phyloP scores from a whole-genome alignment of 2,329 filamentous ascomycete species.

The Aspergillus nomiae region DNA sequence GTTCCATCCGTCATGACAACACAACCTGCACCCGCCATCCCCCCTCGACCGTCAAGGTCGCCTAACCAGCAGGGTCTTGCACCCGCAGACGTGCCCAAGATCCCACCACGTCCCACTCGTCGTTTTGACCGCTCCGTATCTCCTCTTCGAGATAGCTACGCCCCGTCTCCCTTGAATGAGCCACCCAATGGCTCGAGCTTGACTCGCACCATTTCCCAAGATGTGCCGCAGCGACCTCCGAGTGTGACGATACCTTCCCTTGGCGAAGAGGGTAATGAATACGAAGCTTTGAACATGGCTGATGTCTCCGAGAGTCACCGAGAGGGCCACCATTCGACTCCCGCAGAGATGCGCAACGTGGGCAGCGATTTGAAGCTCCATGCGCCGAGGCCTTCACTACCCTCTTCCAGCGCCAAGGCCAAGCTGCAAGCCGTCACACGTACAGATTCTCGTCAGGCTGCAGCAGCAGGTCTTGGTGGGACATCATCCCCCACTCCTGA shows the following conservation, averaged over 20 bases:
- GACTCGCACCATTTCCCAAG: conserved; percentile 36
- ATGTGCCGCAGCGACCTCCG: conserved; percentile 59
- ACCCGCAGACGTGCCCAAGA: conserved; percentile 61
- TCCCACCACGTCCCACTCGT: conserved; percentile 76
- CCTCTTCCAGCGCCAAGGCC: conserved; percentile 77
- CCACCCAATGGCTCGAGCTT: conserved; percentile 48
- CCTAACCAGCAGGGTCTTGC: conserved; percentile 48
- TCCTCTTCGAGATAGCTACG: conserved; percentile 75
- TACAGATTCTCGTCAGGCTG: conserved; percentile 85
- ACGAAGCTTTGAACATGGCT: conserved; percentile 62
- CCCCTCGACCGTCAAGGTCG: conserved; percentile 63
- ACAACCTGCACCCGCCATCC: conserved; percentile 58
- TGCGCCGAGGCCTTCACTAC: conserved; percentile 84
- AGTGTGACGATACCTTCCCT: conserved; percentile 83
- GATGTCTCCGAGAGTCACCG: conserved; percentile 46
- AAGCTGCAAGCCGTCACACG: conserved; percentile 82
- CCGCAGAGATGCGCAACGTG: conserved; percentile 75
- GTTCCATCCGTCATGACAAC: conserved; percentile 37
- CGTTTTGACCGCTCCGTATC: conserved; percentile 73
- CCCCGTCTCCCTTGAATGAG: conserved; percentile 83
- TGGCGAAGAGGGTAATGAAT: conserved; percentile 88
- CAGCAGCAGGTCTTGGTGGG: conserved; percentile 79
- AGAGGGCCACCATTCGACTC: conserved; percentile 49
- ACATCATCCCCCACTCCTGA: conserved; percentile 49
- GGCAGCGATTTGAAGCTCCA: conserved; percentile 81